Percentiles rank a stretch among this genome's conserved stretches.
These are phyloP conservation scores for Chrysochromulina parva DNA, from an alignment of 78 protist genomes.

Conservation along the genomic window DNA sequence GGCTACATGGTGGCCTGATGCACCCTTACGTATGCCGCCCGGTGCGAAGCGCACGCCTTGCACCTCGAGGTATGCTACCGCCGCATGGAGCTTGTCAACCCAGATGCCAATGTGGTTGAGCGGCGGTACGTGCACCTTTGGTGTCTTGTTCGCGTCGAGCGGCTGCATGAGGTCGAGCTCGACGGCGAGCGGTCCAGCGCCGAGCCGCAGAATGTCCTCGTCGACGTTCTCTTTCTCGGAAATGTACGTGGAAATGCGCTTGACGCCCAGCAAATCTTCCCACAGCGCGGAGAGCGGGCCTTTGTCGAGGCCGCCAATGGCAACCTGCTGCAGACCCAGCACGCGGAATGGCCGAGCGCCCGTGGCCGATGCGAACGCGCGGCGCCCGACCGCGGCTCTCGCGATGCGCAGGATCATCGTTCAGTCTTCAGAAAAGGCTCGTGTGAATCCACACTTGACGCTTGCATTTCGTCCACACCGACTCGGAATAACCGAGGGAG, in stretches of 20 bases:
- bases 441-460: too few species aligned
- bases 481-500: too few species aligned
- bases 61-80: not conserved
- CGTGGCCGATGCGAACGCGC: too few species aligned
- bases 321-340: conserved; percentile 26
- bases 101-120: conserved; percentile 47
- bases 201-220: conserved; percentile 38
- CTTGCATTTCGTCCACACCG: too few species aligned
- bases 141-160: not conserved
- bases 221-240: conserved; percentile 31
- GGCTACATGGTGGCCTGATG: conserved; percentile 3
- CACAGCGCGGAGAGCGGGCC: not conserved
- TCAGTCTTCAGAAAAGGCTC: too few species aligned
- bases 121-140: conserved; percentile 40
- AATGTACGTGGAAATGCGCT: not conserved
- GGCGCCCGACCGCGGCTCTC: too few species aligned
- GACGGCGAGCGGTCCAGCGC: conserved; percentile 24
- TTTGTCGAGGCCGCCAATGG: not conserved
- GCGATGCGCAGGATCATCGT: too few species aligned
- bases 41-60: conserved; percentile 16
- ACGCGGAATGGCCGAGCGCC: not conserved
- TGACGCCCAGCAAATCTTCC: conserved; percentile 8
- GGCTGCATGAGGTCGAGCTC: conserved; percentile 49
- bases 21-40: conserved; percentile 19
- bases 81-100: conserved; percentile 18